Conservation (phyloP, 441 rosid species). For the Dalechampia spathulata region DNA sequence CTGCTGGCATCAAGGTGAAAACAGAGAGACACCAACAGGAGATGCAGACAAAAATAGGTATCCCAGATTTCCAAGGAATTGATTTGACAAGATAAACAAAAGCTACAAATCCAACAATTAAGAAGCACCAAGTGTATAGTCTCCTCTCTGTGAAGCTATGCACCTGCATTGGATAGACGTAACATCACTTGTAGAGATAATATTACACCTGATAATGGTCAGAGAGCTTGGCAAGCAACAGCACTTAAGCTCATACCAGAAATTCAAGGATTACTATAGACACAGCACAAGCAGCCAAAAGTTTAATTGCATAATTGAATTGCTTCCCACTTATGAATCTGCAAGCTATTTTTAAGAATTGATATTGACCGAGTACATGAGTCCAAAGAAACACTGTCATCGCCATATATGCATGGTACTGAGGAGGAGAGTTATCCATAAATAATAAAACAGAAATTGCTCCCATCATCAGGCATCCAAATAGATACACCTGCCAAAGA, state of each 20-base stretch:
- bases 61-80: conserved; percentile 74
- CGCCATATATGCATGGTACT: conserved; percentile 80
- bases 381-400: conserved; percentile 91
- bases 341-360: conserved; percentile 53
- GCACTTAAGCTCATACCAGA: conserved; percentile 45
- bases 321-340: conserved; percentile 46
- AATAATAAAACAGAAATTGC: conserved; percentile 38
- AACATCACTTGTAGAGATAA: conserved; percentile 16
- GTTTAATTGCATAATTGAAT: conserved; percentile 36
- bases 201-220: conserved; percentile 7
- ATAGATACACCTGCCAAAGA: conserved; percentile 49
- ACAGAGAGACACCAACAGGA: conserved; percentile 77
- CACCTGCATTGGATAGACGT: conserved; percentile 51
- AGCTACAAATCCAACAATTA: conserved; percentile 54
- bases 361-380: conserved; percentile 57
- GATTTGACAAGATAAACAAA: conserved; percentile 44
- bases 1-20: conserved; percentile 95
- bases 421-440: conserved; percentile 79
- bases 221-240: conserved; percentile 11
- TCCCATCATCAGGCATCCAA: conserved; percentile 62
- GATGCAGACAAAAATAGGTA: conserved; percentile 67
- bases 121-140: conserved; percentile 89
- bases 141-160: conserved; percentile 89
- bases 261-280: conserved; percentile 65
- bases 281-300: conserved; percentile 44